phyloP scores from a whole-genome alignment of 176 grass and related monocot species.

The Raddia distichophylla region DNA sequence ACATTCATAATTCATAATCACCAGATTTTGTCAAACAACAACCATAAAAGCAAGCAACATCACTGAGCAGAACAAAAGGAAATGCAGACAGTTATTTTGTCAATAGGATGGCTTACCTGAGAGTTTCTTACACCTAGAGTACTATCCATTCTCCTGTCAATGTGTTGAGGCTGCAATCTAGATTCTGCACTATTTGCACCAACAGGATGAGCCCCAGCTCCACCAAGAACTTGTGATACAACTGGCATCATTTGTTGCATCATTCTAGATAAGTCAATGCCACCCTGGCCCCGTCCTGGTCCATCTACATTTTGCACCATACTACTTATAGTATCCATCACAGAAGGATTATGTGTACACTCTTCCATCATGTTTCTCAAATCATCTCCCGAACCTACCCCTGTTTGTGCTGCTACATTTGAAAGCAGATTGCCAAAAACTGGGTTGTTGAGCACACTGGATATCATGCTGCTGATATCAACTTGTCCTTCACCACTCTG shows the following conservation, averaged over 20 bases:
- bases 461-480: slow-evolving; percentile 74
- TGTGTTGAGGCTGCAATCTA: slow-evolving; percentile 24
- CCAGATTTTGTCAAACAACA: not conserved
- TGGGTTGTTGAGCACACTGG: slow-evolving; percentile 67
- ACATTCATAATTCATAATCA: not conserved
- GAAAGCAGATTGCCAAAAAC: slow-evolving; percentile 64
- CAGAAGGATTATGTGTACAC: slow-evolving; percentile 58
- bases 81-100: not conserved
- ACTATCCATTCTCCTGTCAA: slow-evolving; percentile 25
- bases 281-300: slow-evolving; percentile 54
- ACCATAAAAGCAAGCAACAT: not conserved
- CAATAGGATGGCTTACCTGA: slow-evolving; percentile 42
- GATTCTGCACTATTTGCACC: slow-evolving; percentile 39
- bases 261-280: slow-evolving; percentile 85
- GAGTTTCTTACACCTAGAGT: slow-evolving; percentile 18
- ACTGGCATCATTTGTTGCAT: slow-evolving; percentile 94
- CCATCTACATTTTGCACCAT: slow-evolving; percentile 76
- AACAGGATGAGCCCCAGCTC: slow-evolving; percentile 29
- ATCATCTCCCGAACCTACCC: slow-evolving; percentile 54
- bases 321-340: slow-evolving; percentile 65
- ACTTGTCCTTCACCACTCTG: slow-evolving; percentile 48
- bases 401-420: slow-evolving; percentile 67
- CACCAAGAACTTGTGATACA: slow-evolving; percentile 79
- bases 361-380: slow-evolving; percentile 81
- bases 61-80: not conserved